A percentile compares a stretch with the other conserved stretches of the same genome.
Conservation (phyloP, 352 stramenopile species). For the Pythium myriotylum region DNA sequence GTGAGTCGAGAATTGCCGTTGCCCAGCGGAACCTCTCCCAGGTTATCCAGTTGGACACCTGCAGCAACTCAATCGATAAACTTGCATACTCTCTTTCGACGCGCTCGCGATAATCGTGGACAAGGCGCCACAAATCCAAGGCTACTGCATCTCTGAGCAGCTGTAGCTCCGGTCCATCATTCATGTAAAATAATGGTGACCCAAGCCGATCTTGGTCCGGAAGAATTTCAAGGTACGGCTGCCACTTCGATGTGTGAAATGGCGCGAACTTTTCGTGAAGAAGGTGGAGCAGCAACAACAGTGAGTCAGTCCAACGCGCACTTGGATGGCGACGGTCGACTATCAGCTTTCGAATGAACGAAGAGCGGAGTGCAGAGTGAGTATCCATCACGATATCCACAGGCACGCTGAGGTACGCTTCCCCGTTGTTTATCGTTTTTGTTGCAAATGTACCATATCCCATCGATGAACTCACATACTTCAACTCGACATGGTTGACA, state of each 20-base stretch:
- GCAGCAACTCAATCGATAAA: background rate
- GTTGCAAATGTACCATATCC: constrained; percentile 72
- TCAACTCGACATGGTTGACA: constrained; percentile 58
- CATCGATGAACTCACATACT: constrained; percentile 48
- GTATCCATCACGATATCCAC: constrained; percentile 67
- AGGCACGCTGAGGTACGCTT: constrained; percentile 87
- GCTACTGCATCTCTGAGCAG: constrained; percentile 53
- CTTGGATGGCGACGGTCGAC: background rate
- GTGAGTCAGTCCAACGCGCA: constrained; percentile 10
- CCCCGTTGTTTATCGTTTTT: constrained; percentile 46
- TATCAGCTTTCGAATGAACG: constrained; percentile 37
- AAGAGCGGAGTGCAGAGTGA: constrained; percentile 51
- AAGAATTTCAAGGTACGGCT: constrained; percentile 88
- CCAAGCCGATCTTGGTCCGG: constrained; percentile 30
- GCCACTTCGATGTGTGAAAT: constrained; percentile 53
- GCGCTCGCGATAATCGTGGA: constrained; percentile 27
- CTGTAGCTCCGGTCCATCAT: constrained; percentile 16
- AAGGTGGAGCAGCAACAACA: constrained; percentile 65
- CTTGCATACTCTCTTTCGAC: constrained; percentile 14
- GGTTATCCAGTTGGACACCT: constrained; percentile 47
- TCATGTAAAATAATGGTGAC: constrained; percentile 57
- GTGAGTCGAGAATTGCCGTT: constrained; percentile 85
- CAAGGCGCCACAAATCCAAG: constrained; percentile 20
- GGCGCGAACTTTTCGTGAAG: constrained; percentile 83
- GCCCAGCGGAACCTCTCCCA: constrained; percentile 77